These are phyloP conservation scores for Claviceps arundinis DNA, from an alignment of 2,329 filamentous ascomycete species.

Conservation along the genomic window DNA sequence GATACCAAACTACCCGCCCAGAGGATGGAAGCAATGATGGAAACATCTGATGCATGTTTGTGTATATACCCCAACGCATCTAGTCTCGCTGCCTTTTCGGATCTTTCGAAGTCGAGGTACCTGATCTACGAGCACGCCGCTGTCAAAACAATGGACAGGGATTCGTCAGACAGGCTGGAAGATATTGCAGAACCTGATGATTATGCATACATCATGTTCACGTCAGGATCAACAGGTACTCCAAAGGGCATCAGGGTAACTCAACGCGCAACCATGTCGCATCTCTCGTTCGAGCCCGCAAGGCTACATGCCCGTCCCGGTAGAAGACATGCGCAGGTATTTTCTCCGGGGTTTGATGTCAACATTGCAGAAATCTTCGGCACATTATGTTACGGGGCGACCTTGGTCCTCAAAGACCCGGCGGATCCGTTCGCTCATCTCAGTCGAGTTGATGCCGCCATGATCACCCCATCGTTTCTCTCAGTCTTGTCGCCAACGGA, in stretches of 20 bases:
- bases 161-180: neutral
- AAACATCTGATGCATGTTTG: neutral
- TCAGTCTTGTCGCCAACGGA: neutral
- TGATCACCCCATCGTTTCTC: neutral
- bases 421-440: neutral
- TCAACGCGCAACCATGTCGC: neutral
- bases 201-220: neutral
- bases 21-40: neutral
- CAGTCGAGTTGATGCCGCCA: neutral
- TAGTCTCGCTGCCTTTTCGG: neutral
- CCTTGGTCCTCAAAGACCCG: neutral
- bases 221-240: neutral
- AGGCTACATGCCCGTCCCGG: neutral
- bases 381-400: neutral
- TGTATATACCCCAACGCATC: neutral
- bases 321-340: neutral
- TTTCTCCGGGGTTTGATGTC: neutral
- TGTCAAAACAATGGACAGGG: neutral
- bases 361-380: neutral
- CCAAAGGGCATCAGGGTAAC: neutral
- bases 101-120: neutral
- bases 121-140: neutral
- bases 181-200: neutral
- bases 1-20: neutral
- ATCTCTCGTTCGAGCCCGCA: neutral